Evolutionary conservation across 768 basidiomycete genomes (phyloP).

Genomic region (Favolaschia claudopus): DNA sequence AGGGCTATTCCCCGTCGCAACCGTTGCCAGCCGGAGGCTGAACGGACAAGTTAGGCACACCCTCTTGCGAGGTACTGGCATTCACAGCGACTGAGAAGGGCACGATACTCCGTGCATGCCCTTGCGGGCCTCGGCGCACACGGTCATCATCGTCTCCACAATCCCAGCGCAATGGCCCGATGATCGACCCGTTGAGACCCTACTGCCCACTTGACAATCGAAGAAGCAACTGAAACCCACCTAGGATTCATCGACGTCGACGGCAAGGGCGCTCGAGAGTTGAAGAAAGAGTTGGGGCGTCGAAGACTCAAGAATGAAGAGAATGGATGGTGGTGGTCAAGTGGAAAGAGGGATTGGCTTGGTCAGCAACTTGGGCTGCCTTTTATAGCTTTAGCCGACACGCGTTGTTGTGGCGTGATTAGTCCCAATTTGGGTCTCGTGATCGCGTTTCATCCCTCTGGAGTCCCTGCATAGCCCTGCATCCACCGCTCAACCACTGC

Average conservation of each 20-base stretch:
- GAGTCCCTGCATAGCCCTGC: too few species aligned
- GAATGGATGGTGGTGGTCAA: background rate
- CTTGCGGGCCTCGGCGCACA: background rate
- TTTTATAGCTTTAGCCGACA: too few species aligned
- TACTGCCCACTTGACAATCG: background rate
- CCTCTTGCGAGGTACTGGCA: background rate
- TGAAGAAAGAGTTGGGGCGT: too few species aligned
- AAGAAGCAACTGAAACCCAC: background rate
- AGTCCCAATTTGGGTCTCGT: too few species aligned
- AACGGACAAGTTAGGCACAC: background rate
- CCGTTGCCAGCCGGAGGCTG: constrained; percentile 2
- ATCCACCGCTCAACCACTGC: too few species aligned
- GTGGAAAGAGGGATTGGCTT: background rate
- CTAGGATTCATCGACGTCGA: too few species aligned
- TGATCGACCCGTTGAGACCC: background rate
- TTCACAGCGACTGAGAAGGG: background rate
- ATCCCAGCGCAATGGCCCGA: background rate
- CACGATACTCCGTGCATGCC: background rate
- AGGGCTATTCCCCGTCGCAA: background rate
- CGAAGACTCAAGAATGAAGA: too few species aligned
- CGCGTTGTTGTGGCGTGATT: too few species aligned
- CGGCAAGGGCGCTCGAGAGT: too few species aligned
- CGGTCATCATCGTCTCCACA: background rate
- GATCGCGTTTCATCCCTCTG: too few species aligned
- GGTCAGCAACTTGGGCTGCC: too few species aligned